Conservation (phyloP, 2,329 filamentous ascomycete genomes). For the Cladosporium sp. region DNA sequence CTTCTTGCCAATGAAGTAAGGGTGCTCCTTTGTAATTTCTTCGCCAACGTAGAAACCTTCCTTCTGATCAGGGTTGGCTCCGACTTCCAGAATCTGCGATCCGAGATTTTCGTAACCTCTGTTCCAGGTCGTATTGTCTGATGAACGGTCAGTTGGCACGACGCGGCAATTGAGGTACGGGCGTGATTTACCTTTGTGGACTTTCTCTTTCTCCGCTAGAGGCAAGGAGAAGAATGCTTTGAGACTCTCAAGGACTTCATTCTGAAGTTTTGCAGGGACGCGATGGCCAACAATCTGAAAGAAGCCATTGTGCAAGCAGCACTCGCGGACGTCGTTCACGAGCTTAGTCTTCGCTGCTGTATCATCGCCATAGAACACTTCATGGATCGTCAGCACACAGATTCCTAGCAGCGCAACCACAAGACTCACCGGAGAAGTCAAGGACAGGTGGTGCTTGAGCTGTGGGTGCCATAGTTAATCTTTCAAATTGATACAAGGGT, state of each 20-base stretch:
- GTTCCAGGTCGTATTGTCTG: slow-evolving; percentile 37
- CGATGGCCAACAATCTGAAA: slow-evolving; percentile 50
- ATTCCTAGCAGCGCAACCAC: neutral
- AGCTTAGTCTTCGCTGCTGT: slow-evolving; percentile 14
- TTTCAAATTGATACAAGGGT: neutral
- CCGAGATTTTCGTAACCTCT: slow-evolving; percentile 48
- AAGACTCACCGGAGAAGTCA: slow-evolving; percentile 16
- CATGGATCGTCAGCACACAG: neutral
- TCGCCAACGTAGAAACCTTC: slow-evolving; percentile 49
- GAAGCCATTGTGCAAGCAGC: slow-evolving; percentile 40
- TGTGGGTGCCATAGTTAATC: slow-evolving; percentile 3
- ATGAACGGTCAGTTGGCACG: slow-evolving; percentile 30
- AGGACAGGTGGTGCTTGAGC: slow-evolving; percentile 19
- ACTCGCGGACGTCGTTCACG: slow-evolving; percentile 11
- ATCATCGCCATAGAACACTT: slow-evolving; percentile 18
- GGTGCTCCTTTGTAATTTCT: slow-evolving; percentile 31
- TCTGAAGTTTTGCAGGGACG: slow-evolving; percentile 43
- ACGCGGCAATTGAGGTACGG: neutral
- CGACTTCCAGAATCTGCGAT: slow-evolving; percentile 47
- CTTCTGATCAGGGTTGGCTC: slow-evolving; percentile 47
- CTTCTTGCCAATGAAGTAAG: slow-evolving; percentile 17
- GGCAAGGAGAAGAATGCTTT: slow-evolving; percentile 46
- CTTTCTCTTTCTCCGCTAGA: slow-evolving; percentile 45
- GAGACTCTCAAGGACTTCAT: slow-evolving; percentile 42
- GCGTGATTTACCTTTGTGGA: slow-evolving; percentile 12